Base-by-base conservation (phyloP, 2,329 filamentous ascomycete genomes). In the Geosmithia morbida region DNA sequence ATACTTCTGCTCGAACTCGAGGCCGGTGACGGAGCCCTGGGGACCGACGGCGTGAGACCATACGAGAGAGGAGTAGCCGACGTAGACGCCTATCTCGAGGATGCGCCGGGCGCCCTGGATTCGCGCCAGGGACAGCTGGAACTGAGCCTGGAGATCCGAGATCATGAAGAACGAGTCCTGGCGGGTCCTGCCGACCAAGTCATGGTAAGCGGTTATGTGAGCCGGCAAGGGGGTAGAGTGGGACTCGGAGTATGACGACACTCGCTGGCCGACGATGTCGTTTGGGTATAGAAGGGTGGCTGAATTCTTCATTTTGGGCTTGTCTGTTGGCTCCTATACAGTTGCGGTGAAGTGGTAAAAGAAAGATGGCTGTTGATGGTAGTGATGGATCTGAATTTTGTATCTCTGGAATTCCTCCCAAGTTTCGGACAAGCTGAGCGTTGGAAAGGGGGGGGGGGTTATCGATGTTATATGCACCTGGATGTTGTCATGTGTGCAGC, bases 1-100 rank as follows among this genome's bases (percentile, higher is more conserved):
- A 46, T 68, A 72, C 52, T 69, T 63, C 22, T 59, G 51, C 20
- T 59, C 59, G 48, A 65, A 70, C 57, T 75, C 72, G 10, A 76
- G 63, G 52, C 55, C 70, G 55, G 44, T 64, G 44, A 73, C 69
- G 14, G 55, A 55, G 45, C 70, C 70, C 2, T 60, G 56, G 2
- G 62, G 60, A 0, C 70, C 70, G 3, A 70, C 61, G 29, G 67
- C 69, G 19, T 73, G 62, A 2, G 68, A 57, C 69, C 69, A 73
- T 16, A 68, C 61, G 54, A 72, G 61, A 53, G 62, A 59, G n/a
- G 69, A 72, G 57, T 70, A 72, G 41, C 70, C 69, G 19, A 69
- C 59, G 49, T 68, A 73, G 48, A 72, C 67, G 41, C 70, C 70
- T 37, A 73, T 61, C 50, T 73, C 70, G 46, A 73, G 64, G 16